phyloP scores from a whole-genome alignment of 192 early-diverging fungal genomes.

The Podochytrium sp. region DNA sequence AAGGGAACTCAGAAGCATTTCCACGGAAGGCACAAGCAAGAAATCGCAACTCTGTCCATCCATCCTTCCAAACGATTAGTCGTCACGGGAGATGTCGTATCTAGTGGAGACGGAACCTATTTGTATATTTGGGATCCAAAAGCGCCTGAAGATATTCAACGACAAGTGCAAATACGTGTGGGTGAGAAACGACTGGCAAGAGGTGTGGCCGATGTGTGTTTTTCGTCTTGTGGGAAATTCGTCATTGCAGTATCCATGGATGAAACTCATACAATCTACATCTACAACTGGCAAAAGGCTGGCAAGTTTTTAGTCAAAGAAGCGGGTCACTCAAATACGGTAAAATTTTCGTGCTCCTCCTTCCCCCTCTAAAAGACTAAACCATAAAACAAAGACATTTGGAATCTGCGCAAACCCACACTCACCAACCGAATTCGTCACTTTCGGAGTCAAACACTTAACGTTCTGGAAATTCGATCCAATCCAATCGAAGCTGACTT shows the following conservation, averaged over 20 bases:
- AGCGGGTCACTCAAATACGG: constrained; percentile 18
- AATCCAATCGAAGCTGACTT: background rate
- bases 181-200: constrained; percentile 23
- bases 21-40: constrained; percentile 35
- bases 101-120: constrained; percentile 27
- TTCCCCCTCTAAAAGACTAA: background rate
- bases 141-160: constrained; percentile 31
- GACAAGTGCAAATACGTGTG: constrained; percentile 34
- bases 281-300: constrained; percentile 35
- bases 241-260: constrained; percentile 29
- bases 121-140: constrained; percentile 38
- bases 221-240: constrained; percentile 32
- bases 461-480: constrained; percentile 28
- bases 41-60: constrained; percentile 19
- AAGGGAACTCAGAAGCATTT: constrained; percentile 28
- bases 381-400: constrained; percentile 23
- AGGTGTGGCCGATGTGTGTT: constrained; percentile 25
- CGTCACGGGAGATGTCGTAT: constrained; percentile 32
- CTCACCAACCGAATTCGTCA: constrained; percentile 27
- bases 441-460: constrained; percentile 31
- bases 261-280: constrained; percentile 20
- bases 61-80: constrained; percentile 31
- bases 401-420: constrained; percentile 23
- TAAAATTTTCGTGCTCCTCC: background rate
- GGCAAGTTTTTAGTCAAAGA: constrained; percentile 28